Evolutionary conservation across 352 stramenopile species (phyloP).

Genomic region (Globisporangium sylvaticum): DNA sequence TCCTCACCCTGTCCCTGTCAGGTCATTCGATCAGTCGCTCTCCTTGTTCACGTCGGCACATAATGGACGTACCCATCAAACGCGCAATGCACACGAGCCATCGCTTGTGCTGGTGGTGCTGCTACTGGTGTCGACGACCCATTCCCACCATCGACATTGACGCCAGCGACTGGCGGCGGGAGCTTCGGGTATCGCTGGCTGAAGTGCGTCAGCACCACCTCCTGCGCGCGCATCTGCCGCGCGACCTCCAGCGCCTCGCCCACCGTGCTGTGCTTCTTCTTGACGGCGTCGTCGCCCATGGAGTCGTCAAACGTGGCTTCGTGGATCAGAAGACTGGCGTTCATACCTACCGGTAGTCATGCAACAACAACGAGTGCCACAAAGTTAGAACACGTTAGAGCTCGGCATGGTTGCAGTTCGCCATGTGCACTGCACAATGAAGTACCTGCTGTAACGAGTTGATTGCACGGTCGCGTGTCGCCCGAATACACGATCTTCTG

Average conservation of each 20-base stretch:
- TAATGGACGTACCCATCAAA: conserved; percentile 13
- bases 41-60: not conserved
- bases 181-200: conserved; percentile 72
- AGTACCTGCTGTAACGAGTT: conserved; percentile 43
- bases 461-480: conserved; percentile 89
- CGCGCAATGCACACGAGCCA: conserved; percentile 13
- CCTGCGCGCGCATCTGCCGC: conserved; percentile 63
- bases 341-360: conserved; percentile 14
- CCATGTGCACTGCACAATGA: not conserved
- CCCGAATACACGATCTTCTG: conserved; percentile 89
- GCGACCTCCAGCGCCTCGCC: conserved; percentile 88
- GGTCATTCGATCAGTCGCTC: conserved; percentile 6
- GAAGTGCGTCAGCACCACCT: conserved; percentile 96
- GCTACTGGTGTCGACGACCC: no score
- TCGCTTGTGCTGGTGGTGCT: not conserved
- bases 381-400: not conserved
- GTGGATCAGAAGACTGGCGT: conserved; percentile 91
- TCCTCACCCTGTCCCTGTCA: not conserved
- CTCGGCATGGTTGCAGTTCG: not conserved
- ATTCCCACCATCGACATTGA: not conserved
- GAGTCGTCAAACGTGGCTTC: conserved; percentile 97
- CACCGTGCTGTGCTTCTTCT: conserved; percentile 94
- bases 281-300: conserved; percentile 89
- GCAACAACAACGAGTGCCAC: not conserved
- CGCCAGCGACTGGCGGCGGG: conserved; percentile 26